phyloP scores from a whole-genome alignment of 225 moss, liverwort and hornwort genomes.

The Rhytidiadelphus loreus region DNA sequence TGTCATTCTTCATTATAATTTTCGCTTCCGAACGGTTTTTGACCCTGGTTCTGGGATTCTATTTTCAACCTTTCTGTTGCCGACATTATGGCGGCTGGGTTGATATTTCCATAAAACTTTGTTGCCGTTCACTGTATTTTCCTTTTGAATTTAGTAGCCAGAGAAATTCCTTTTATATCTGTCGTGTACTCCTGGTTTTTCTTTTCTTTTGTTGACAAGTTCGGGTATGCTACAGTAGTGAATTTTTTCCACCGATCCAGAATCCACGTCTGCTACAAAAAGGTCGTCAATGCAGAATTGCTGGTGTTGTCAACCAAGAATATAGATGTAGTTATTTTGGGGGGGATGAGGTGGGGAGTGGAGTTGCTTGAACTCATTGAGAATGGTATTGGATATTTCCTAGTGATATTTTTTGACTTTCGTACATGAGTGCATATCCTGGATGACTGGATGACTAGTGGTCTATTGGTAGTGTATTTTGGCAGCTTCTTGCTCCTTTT shows the following conservation, averaged over 20 bases:
- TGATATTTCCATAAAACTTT: slow-evolving; percentile 5
- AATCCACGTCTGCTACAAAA: no score
- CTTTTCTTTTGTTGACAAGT: background rate
- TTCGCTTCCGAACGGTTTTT: background rate
- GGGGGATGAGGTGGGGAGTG: background rate
- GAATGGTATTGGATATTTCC: background rate
- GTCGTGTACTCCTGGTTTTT: background rate
- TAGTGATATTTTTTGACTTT: background rate
- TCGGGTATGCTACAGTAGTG: no score
- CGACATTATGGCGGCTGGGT: background rate
- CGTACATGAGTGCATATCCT: no score
- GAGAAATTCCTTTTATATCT: background rate
- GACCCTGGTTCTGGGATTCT: background rate
- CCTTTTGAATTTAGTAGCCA: background rate
- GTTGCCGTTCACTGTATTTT: background rate
- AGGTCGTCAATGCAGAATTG: no score
- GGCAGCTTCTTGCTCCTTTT: background rate
- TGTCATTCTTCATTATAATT: slow-evolving; percentile 18
- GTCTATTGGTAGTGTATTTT: background rate
- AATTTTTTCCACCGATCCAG: no score
- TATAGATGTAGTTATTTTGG: background rate
- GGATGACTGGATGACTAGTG: background rate
- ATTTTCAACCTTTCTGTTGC: background rate
- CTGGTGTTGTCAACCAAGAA: background rate
- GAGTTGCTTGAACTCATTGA: background rate